A percentile compares a stretch with the other conserved stretches of the same genome.
These are phyloP conservation scores for Umbelopsis sp. DNA, from an alignment of 192 early-diverging fungal species.

Conservation along the genomic window DNA sequence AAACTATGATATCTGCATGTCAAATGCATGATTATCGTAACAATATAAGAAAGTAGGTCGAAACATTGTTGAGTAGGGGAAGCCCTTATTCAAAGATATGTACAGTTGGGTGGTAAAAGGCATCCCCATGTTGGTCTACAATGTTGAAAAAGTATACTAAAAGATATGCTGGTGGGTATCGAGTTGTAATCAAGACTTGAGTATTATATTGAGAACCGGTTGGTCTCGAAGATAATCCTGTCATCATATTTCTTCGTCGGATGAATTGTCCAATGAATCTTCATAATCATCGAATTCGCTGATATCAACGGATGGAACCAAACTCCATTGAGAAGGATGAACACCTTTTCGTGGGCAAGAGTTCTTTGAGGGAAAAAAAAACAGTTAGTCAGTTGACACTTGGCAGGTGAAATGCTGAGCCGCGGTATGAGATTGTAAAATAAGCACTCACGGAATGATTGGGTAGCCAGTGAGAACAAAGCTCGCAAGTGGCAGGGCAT, in stretches of 20 bases:
- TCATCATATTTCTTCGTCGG: conserved; percentile 11
- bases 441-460: conserved; percentile 28
- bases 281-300: neutral
- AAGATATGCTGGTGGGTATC: neutral
- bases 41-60: neutral
- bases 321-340: conserved; percentile 36
- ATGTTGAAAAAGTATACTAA: neutral
- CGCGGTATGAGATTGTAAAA: neutral
- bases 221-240: neutral
- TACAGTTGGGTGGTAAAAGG: neutral
- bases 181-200: conserved; percentile 6
- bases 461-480: conserved; percentile 42
- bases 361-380: conserved; percentile 18
- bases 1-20: conserved; percentile 15
- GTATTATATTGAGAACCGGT: neutral
- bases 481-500: conserved; percentile 42
- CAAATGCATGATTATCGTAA: conserved; percentile 12
- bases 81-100: neutral
- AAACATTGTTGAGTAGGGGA: neutral
- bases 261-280: neutral
- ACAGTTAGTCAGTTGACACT: neutral
- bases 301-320: neutral
- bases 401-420: neutral
- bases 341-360: conserved; percentile 35
- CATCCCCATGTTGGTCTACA: conserved; percentile 7